These are phyloP conservation scores for Apiotrichum brassicae DNA, from an alignment of 1,284 basidiomycete species.

Conservation along the genomic window DNA sequence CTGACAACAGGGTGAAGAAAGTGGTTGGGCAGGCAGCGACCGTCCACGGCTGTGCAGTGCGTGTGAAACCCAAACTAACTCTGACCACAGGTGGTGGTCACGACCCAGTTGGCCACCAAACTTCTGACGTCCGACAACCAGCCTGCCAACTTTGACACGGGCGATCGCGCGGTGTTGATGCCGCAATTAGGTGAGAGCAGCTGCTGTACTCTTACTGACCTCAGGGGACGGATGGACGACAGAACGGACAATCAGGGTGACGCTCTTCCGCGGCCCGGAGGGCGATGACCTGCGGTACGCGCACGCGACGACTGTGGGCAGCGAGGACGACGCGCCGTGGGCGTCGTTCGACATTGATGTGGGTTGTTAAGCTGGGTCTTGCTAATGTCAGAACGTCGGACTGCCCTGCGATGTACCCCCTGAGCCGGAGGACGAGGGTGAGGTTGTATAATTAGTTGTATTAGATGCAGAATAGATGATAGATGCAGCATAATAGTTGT, in stretches of 20 bases:
- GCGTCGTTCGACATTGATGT: conserved; percentile 40
- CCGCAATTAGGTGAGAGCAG: conserved; percentile 38
- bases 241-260: conserved; percentile 35
- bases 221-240: conserved; percentile 43
- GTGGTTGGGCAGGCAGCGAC: conserved; percentile 37
- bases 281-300: conserved; percentile 40
- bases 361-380: conserved; percentile 9
- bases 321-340: conserved; percentile 25
- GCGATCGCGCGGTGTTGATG: conserved; percentile 44
- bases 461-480: too few relatives aligned
- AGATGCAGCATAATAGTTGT: too few relatives aligned
- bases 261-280: conserved; percentile 35
- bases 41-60: conserved; percentile 36
- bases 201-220: neutral
- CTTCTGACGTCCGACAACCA: conserved; percentile 40
- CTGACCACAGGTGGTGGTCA: conserved; percentile 34
- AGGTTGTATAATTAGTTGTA: too few relatives aligned
- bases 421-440: neutral
- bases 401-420: conserved; percentile 33
- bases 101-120: conserved; percentile 46
- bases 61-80: neutral
- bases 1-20: conserved; percentile 41
- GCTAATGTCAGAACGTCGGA: conserved; percentile 25
- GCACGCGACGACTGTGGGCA: conserved; percentile 22
- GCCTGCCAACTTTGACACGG: conserved; percentile 42